Evolutionary conservation across 345 rosid genomes (phyloP).

Genomic region (Aethionema arabicum): DNA sequence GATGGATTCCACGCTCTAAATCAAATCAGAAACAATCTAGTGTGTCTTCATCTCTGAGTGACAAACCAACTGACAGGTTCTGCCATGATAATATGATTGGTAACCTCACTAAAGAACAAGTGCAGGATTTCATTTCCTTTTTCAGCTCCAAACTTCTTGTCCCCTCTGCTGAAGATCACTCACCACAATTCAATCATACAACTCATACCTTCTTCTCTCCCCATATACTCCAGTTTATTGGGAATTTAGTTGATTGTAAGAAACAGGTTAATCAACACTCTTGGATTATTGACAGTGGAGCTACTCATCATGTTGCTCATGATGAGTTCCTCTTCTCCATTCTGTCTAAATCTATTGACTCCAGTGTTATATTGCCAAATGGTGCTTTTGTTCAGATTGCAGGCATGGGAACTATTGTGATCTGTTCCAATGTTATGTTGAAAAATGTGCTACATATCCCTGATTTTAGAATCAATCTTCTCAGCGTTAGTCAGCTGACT

Average conservation of each 20-base stretch:
- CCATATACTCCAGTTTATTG: no score
- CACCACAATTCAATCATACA: no score
- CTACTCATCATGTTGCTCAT: neutral
- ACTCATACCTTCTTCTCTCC: no score
- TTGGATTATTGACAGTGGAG: neutral
- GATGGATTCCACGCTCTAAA: neutral
- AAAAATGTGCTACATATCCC: neutral
- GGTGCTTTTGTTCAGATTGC: neutral
- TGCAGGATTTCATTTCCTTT: neutral
- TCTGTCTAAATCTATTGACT: fast-evolving
- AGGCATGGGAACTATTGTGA: neutral
- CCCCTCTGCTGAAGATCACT: no score
- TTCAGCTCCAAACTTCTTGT: neutral
- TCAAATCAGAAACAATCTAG: neutral
- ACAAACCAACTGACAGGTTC: no score
- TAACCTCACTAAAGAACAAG: neutral
- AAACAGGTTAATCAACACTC: no score
- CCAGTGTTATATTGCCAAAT: neutral
- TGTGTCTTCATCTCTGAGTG: no score
- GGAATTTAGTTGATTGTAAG: no score
- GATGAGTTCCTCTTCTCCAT: fast-evolving
- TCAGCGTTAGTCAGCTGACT: neutral
- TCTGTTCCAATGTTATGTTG: neutral
- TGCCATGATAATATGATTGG: no score
- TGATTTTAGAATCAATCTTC: neutral